These are phyloP conservation scores for Ceriops decandra DNA, from an alignment of 345 rosid species.

Conservation along the genomic window DNA sequence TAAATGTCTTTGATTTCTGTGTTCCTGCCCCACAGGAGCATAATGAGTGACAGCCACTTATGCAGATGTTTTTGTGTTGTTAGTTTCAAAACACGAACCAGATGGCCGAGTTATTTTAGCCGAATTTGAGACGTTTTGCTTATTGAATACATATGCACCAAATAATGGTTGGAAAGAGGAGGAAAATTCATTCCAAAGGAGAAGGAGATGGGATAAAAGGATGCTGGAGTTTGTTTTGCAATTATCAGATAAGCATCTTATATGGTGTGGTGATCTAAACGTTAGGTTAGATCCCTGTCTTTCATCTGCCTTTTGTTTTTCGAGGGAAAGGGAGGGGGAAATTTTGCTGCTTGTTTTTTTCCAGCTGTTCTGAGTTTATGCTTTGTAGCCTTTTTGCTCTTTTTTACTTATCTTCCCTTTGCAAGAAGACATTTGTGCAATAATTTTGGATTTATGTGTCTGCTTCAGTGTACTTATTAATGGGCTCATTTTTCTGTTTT, in stretches of 20 bases:
- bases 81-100: slow-evolving; percentile 83
- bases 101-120: slow-evolving; percentile 95
- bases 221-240: slow-evolving; percentile 63
- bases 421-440: slow-evolving; percentile 1
- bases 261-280: slow-evolving; percentile 98
- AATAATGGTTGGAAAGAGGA: slow-evolving; percentile 99
- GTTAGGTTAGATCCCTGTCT: slow-evolving; percentile 50
- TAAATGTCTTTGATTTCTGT: neutral
- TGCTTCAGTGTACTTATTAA: slow-evolving; percentile 2
- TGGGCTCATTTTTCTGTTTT: slow-evolving; percentile 9
- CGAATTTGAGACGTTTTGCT: slow-evolving; percentile 67
- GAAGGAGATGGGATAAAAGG: slow-evolving; percentile 97
- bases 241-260: slow-evolving; percentile 74
- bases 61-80: slow-evolving; percentile 16
- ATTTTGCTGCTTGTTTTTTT: neutral
- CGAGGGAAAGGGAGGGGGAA: neutral
- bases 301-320: neutral
- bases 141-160: slow-evolving; percentile 86
- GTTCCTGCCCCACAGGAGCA: neutral
- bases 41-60: slow-evolving; percentile 1
- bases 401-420: neutral
- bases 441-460: neutral
- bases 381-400: neutral
- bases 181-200: slow-evolving; percentile 80
- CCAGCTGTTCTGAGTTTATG: neutral